Evolutionary conservation across 176 grass and related monocot genomes (phyloP).

Genomic region (Typha latifolia): DNA sequence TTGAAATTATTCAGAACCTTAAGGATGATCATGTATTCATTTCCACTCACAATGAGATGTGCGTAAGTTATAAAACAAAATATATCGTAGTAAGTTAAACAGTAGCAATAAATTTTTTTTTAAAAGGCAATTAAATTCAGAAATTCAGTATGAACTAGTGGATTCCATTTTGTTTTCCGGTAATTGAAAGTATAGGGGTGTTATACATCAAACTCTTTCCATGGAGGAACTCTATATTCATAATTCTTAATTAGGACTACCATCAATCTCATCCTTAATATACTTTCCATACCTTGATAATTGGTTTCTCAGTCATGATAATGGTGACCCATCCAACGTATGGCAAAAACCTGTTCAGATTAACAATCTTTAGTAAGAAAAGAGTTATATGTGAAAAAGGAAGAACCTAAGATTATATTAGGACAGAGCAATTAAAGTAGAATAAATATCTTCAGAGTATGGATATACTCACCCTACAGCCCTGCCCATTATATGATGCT

Average conservation of each 20-base stretch:
- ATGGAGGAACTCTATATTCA: not conserved
- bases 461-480: slow-evolving; percentile 52
- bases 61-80: no score
- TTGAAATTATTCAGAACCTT: no score
- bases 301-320: slow-evolving; percentile 73
- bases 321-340: slow-evolving; percentile 77
- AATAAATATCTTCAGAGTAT: not conserved
- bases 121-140: no score
- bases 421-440: not conserved
- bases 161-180: no score
- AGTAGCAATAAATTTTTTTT: no score
- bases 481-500: slow-evolving; percentile 71
- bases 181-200: no score
- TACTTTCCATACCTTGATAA: slow-evolving; percentile 47
- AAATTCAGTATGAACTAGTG: no score
- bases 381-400: not conserved
- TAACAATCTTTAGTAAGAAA: not conserved
- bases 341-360: slow-evolving; percentile 49
- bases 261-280: slow-evolving; percentile 2
- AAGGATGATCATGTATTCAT: no score
- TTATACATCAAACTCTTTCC: no score
- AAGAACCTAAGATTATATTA: not conserved
- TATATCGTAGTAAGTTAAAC: no score
- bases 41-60: no score
- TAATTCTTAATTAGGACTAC: not conserved